phyloP scores from a whole-genome alignment of 2,329 filamentous ascomycete species.

The Metarhizium humberi region DNA sequence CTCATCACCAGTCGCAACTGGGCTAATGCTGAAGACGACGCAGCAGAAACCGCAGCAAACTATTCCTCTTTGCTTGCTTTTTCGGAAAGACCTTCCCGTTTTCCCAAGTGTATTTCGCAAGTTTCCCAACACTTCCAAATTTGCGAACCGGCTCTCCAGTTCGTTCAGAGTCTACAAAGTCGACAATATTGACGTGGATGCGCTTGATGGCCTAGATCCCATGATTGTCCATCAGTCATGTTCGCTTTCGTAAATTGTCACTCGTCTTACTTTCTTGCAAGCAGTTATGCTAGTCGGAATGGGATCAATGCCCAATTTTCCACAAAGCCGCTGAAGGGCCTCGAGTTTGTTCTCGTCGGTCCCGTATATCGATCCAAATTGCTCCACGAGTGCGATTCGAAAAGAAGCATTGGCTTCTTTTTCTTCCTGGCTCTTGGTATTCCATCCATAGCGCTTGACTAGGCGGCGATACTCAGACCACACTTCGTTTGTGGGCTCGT shows the following conservation, averaged over 20 bases:
- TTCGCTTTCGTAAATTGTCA: too few species aligned
- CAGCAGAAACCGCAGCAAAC: not conserved
- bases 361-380: not conserved
- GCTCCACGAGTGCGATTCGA: not conserved
- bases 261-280: not conserved
- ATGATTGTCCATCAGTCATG: not conserved
- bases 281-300: not conserved
- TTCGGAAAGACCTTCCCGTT: not conserved
- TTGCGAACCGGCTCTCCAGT: not conserved
- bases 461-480: conserved; percentile 2
- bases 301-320: not conserved
- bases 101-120: not conserved
- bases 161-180: conserved; percentile 4
- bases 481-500: not conserved
- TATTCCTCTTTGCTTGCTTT: not conserved
- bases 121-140: not conserved
- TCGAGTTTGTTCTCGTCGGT: not conserved
- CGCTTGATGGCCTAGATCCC: not conserved
- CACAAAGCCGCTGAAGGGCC: not conserved
- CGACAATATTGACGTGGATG: conserved; percentile 3
- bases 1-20: not conserved
- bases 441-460: not conserved
- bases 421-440: not conserved
- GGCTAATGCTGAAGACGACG: not conserved
- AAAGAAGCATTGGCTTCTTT: not conserved